Percentiles rank a stretch among this genome's conserved stretches.
Conservation (phyloP, 176 grass and related monocot species). For the Miscanthus lutarioriparius region DNA sequence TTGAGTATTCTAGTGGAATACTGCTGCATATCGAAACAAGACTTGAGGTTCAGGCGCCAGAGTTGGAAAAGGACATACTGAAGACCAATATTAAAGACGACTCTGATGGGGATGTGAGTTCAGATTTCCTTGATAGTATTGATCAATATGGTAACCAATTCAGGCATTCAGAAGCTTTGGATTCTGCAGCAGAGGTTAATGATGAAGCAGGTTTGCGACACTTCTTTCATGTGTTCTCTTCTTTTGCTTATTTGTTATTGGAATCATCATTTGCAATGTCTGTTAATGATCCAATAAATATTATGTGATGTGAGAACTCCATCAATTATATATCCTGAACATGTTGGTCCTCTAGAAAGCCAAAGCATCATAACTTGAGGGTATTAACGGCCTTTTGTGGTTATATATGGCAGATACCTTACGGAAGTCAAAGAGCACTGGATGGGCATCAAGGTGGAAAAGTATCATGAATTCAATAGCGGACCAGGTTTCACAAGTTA, state of each 20-base stretch:
- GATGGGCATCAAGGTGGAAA: constrained; percentile 71
- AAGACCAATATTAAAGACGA: constrained; percentile 40
- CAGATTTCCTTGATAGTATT: constrained; percentile 68
- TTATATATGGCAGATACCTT: constrained; percentile 51
- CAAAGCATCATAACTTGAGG: not conserved
- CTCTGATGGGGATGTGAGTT: constrained; percentile 46
- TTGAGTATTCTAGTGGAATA: constrained; percentile 65
- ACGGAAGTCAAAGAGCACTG: constrained; percentile 43
- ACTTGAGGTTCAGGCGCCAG: constrained; percentile 62
- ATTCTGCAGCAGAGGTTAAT: constrained; percentile 43
- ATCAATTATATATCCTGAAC: not conserved
- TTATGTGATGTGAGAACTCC: constrained; percentile 8
- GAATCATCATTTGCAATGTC: not conserved
- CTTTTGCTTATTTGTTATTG: not conserved
- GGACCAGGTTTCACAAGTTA: constrained; percentile 80
- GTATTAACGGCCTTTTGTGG: constrained; percentile 4
- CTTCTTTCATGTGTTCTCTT: constrained; percentile 1
- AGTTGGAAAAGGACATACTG: constrained; percentile 74
- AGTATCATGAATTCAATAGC: constrained; percentile 72
- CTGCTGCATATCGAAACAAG: constrained; percentile 63
- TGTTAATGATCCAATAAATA: not conserved
- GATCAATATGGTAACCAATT: constrained; percentile 66
- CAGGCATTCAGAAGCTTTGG: constrained; percentile 26
- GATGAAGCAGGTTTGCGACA: constrained; percentile 46
- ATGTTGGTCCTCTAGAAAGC: not conserved